Evolutionary conservation across 768 basidiomycete species (phyloP), one percentile per base, ranked within the genome.

Genomic region (Calocera cornea): DNA sequence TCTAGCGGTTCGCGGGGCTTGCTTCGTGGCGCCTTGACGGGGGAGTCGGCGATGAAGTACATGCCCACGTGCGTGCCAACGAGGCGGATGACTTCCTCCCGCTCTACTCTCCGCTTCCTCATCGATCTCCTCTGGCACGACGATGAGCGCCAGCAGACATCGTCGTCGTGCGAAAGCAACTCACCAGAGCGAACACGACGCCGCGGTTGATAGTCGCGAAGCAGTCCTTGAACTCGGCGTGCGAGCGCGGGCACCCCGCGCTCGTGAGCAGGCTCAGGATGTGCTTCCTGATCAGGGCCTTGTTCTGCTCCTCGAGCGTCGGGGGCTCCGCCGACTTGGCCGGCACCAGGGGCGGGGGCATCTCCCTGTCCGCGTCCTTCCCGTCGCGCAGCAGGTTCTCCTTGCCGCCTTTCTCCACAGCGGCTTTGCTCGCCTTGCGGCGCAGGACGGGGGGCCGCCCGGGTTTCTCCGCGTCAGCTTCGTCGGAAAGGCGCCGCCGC

Each of bases 271-370:
- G 2, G 24, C 5, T 33, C 11, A 60, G 27, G 16, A 60, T 33
- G 31, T 60, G 54, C 54, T 60, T 60, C 54, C 31, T 60, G 54
- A 60, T 60, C 54, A 60, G 31, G 24, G 54, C 54, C 31, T 33
- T 60, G 31, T 60, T 60, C 54, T 60, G 54, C 31, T 60, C 54
- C 54, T 60, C 54, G 8, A 16, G 11, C 14, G 16, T 60, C 54
- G 31, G 16, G 2, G 31, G 27, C 2, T 60, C 54, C 54, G 24
- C 19, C 16, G 54, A 2, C 24, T 60, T 60, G 14, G 5, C 14
- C 5, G 54, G 54, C 14, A 60, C 27, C 5, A 33, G 14, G 27
- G 54, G 54, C 11, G 54, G 54, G 2, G 54, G 54, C 54, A 60
- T 60, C 16, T 33, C 31, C 31, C 54, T 31, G 7, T 60, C 27